Conservation (phyloP, 2,329 filamentous ascomycete genomes). For the Penicillium sp. region DNA sequence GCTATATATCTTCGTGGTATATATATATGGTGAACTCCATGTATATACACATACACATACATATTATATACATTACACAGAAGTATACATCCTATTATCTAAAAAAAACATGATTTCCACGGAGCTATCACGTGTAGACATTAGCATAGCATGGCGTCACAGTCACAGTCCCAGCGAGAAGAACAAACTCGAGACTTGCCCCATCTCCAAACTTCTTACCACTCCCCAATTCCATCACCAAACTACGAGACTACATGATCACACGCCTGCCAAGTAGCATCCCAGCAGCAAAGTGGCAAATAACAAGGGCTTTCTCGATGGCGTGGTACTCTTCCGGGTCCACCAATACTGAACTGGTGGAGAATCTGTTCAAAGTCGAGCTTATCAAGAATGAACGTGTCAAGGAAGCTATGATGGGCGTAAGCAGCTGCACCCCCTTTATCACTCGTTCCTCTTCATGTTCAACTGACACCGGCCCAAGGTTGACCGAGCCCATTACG, state of each 20-base stretch:
- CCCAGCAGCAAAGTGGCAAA: slow-evolving; percentile 1
- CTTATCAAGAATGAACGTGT: slow-evolving; percentile 69
- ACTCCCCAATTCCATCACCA: background rate
- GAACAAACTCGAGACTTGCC: background rate
- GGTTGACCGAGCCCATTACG: slow-evolving; percentile 86
- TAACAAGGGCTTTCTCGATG: slow-evolving; percentile 51
- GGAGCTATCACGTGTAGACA: background rate
- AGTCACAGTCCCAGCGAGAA: too few species aligned
- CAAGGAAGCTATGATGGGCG: slow-evolving; percentile 72
- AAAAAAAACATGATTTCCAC: too few species aligned
- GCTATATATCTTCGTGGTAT: too few species aligned
- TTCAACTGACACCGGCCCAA: slow-evolving; percentile 32
- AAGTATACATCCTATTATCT: too few species aligned
- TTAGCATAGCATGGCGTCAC: slow-evolving; percentile 16
- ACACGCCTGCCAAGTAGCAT: background rate
- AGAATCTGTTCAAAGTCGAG: slow-evolving; percentile 66
- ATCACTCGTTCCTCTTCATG: background rate
- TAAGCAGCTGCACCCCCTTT: slow-evolving; percentile 34
- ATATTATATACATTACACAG: too few species aligned
- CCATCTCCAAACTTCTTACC: background rate
- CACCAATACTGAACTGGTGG: slow-evolving; percentile 68
- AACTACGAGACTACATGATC: slow-evolving; percentile 9
- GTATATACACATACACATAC: background rate
- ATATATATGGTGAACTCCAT: too few species aligned
- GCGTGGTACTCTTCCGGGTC: slow-evolving; percentile 80